Evolutionary conservation across 1,284 basidiomycete species (phyloP).

Genomic region (Serendipita sp.): DNA sequence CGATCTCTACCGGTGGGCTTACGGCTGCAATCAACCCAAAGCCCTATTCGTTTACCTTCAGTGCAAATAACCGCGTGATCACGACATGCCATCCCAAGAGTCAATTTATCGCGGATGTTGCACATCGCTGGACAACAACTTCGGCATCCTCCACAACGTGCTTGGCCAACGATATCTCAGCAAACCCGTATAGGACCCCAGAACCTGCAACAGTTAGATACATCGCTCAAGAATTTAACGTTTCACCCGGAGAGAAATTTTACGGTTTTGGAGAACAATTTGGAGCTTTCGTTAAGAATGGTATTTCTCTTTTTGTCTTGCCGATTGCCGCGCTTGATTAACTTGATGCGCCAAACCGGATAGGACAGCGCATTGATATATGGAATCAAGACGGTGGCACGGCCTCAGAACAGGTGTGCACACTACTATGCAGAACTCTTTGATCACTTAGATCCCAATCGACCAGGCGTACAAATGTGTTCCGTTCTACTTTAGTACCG

Average conservation of each 20-base stretch:
- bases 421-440: constrained; percentile 16
- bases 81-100: constrained; percentile 19
- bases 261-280: constrained; percentile 65
- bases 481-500: constrained; percentile 57
- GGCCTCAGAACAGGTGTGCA: constrained; percentile 8
- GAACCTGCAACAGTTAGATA: constrained; percentile 38
- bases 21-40: constrained; percentile 41
- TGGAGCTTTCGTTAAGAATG: constrained; percentile 61
- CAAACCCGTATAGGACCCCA: constrained; percentile 37
- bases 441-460: constrained; percentile 26
- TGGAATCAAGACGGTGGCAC: constrained; percentile 65
- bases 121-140: constrained; percentile 43
- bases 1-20: constrained; percentile 30
- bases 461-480: constrained; percentile 65
- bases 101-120: constrained; percentile 39
- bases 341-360: not conserved
- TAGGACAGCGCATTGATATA: constrained; percentile 29
- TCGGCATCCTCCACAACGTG: constrained; percentile 48
- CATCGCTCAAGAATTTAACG: constrained; percentile 51
- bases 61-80: constrained; percentile 33
- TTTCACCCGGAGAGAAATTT: constrained; percentile 54
- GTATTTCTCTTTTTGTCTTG: constrained; percentile 22
- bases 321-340: constrained; percentile 1
- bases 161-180: constrained; percentile 39
- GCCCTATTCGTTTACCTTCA: constrained; percentile 48